Evolutionary conservation across 2,329 filamentous ascomycete genomes (phyloP).

Genomic region (Colletotrichum chrysophilum): DNA sequence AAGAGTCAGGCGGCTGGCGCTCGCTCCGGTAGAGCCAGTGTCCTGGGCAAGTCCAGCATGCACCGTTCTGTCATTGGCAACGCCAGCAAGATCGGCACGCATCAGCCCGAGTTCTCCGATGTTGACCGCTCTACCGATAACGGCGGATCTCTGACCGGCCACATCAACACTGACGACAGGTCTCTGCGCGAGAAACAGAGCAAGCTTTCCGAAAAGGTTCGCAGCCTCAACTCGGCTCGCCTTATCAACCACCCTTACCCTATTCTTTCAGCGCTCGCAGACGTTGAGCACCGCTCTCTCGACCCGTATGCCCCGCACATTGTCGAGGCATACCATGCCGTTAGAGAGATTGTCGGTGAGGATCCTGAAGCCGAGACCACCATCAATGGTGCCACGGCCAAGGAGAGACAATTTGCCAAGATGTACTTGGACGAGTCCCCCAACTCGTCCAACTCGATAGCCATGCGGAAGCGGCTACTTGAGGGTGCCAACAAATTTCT

Average conservation of each 20-base stretch:
- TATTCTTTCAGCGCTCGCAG: slow-evolving; percentile 76
- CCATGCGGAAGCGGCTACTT: slow-evolving; percentile 80
- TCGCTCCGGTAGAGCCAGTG: slow-evolving; percentile 52
- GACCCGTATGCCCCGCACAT: slow-evolving; percentile 78
- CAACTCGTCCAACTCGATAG: slow-evolving; percentile 66
- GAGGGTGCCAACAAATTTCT: slow-evolving; percentile 80
- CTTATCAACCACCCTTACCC: slow-evolving; percentile 71
- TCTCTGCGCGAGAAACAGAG: slow-evolving; percentile 84
- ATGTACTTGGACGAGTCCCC: slow-evolving; percentile 79
- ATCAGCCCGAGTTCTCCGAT: slow-evolving; percentile 70
- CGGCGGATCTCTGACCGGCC: slow-evolving; percentile 48
- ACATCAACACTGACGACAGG: slow-evolving; percentile 70
- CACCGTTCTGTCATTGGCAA: slow-evolving; percentile 88
- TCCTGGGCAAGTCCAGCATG: slow-evolving; percentile 67
- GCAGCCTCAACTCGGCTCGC: slow-evolving; percentile 77
- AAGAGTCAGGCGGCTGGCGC: slow-evolving; percentile 61
- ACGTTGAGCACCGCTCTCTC: slow-evolving; percentile 72
- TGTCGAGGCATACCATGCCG: slow-evolving; percentile 80
- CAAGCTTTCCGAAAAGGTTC: slow-evolving; percentile 80
- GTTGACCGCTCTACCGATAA: slow-evolving; percentile 63
- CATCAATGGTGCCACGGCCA: slow-evolving; percentile 68
- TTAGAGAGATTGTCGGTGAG: slow-evolving; percentile 81
- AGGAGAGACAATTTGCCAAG: slow-evolving; percentile 76
- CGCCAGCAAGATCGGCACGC: slow-evolving; percentile 67
- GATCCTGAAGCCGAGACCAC: slow-evolving; percentile 62